Base-by-base conservation (phyloP, 2,329 filamentous ascomycete species). In the Tolypocladium sp. region DNA sequence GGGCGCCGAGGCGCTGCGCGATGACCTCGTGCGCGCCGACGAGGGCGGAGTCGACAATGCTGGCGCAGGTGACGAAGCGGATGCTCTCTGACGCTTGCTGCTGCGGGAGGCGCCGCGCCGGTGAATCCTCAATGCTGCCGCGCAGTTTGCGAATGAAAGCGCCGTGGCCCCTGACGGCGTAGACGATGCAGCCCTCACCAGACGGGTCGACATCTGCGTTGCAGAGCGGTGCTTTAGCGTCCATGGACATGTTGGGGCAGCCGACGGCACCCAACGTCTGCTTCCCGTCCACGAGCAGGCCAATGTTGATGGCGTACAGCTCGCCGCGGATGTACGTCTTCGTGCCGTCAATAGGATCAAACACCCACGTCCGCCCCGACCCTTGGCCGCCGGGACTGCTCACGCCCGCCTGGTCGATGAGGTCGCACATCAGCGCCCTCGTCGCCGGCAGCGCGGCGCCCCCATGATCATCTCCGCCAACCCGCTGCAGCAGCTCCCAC, bases 271-370 rank as follows among this genome's bases (percentile, higher is more conserved):
- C 76, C 44, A 83, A 71, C 2, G 76, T 69, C 66, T 85, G 81
- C 59, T 71, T 68, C 4, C 81, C 79, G 33, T 76, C 79, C 38
- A 79, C 71, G 3, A 85, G 67, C 3, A 85, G 73, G 2, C 75
- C 81, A 22, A 83, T 73, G 60, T 85, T 85, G 68, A 84, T 80
- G 59, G 81, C 82, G 63, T 84, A 85, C 54, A 82, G 76, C 63
- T 82, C 72, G 7, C 79, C 77, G 13, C 73, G 70, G 10, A 85
- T 72, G 58, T 82, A 85, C 0, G 81, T 83, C 70, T 81, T 79
- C 2, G 82, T 85, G 9, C 82, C 82, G 62, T 85, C 82, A 37
- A 85, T 84, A 0, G 82, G 82, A 64, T 85, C 82, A 64, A 85
- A 84, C 0, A 85, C 76, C 82, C 82, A 85, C 10, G 78, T 76